Conservation (phyloP, 2,329 filamentous ascomycete genomes). For the Verticillium klebahnii region DNA sequence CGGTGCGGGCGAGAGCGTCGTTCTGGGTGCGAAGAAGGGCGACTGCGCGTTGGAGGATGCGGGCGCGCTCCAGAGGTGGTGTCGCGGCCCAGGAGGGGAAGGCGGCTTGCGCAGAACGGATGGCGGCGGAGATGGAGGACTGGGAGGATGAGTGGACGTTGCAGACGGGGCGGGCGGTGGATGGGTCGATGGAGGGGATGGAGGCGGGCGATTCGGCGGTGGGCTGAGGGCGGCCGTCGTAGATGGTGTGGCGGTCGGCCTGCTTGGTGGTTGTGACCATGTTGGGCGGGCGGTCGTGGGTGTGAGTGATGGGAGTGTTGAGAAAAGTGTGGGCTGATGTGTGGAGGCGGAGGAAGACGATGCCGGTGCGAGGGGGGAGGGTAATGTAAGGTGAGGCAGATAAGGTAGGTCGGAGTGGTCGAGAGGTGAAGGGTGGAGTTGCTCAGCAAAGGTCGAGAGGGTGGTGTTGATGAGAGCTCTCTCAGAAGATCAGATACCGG, state of each 20-base stretch:
- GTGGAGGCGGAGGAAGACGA: neutral
- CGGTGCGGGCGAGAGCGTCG: constrained; percentile 71
- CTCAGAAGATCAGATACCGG: neutral
- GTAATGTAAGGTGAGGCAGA: neutral
- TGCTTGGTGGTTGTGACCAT: constrained; percentile 2
- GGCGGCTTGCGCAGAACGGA: constrained; percentile 65
- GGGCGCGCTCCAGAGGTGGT: constrained; percentile 67
- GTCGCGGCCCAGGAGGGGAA: constrained; percentile 75
- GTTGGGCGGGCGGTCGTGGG: neutral
- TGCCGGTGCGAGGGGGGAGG: neutral
- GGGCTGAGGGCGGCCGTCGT: constrained; percentile 64
- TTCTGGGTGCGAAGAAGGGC: constrained; percentile 69
- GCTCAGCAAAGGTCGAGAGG: neutral
- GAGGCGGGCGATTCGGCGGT: constrained; percentile 54
- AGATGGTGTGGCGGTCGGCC: constrained; percentile 57
- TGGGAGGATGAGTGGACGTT: constrained; percentile 67
- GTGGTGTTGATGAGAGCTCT: neutral
- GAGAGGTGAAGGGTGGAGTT: neutral
- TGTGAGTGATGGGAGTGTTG: neutral
- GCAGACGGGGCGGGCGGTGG: constrained; percentile 63
- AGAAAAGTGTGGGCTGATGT: neutral
- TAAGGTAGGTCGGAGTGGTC: neutral
- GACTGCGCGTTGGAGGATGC: constrained; percentile 74
- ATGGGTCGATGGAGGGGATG: constrained; percentile 71
- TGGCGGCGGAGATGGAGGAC: constrained; percentile 64